Evolutionary conservation across 2,329 filamentous ascomycete species (phyloP), one percentile per base, ranked within the genome.

Genomic region (Chaetomiaceae sp.): DNA sequence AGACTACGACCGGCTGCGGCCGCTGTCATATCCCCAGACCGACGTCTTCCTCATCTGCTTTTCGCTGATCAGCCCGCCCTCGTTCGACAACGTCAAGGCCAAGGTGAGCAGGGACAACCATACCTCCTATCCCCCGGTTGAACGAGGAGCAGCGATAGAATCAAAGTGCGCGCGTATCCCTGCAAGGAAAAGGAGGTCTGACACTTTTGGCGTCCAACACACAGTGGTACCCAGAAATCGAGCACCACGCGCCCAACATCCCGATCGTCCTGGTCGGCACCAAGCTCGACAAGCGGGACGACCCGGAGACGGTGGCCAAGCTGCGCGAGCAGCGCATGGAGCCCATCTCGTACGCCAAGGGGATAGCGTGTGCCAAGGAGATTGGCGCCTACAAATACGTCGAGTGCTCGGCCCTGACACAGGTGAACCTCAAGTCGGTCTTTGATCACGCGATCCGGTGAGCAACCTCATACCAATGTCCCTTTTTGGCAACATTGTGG

Each of bases 31-130:
- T 70, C 93, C 93, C 10, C 91, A 98, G 73, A 97, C 93, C 50
- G 93, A 98, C 62, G 93, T 97, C 39, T 97, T 97, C 70, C 76
- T 97, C 57, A 96, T 97, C 66, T 97, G 91, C 73, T 97, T 97
- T 72, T 96, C 90, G 56, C 94, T 97, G 64, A 90, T 96, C 70
- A 94, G 87, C 81, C 91, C 91, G 39, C 88, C 93, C 18, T 96
- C 91, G 26, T 97, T 96, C 64, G 93, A 97, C 71, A 98, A 98
- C 81, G 91, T 98, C 65, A 93, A 89, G 73, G 90, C 90, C 51
- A 98, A 97, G 84, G 90, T 95, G 74, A 57, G 75, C n/a, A n/a
- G n/a, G n/a, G n/a, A n/a, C n/a, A n/a, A n/a, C n/a, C n/a, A n/a
- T n/a, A n/a, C n/a, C n/a, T n/a, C n/a, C n/a, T n/a, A n/a, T n/a